Base-by-base conservation (phyloP, 768 basidiomycete species). In the Nevesoporus exiguus region DNA sequence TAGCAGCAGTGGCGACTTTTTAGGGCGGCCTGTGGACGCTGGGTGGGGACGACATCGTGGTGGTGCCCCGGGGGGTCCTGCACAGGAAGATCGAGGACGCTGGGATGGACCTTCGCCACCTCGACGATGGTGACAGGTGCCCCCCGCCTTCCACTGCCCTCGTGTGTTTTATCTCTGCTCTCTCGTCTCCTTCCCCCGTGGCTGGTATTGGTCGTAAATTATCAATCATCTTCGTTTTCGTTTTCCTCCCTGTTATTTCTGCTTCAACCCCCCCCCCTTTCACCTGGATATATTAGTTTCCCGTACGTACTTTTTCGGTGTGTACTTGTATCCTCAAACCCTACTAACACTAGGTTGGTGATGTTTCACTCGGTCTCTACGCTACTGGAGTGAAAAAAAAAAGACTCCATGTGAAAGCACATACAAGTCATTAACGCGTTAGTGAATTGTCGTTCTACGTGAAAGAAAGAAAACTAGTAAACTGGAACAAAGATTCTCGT, bases 21-120 rank as follows among this genome's bases (percentile, higher is more conserved):
- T 66, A 29, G 74, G 72, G 39, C 63, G 74, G 39, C 70, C 80
- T 33, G 70, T 78, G 17, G 85, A 87, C 60, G 63, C 65, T 19
- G 71, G 75, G 22, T 62, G 69, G 58, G 55, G 58, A 5, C 57
- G 69, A 49, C 65, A 68, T 47, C 65, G 69, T 43, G 45, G 68
- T 9, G 66, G 74, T 61, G 58, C 51, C 11, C 61, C 67, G 14
- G 50, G 60, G 8, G 57, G 60, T n/a, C 49, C 63, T 14, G 47
- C 45, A 13, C 61, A 55, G 42, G 63, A 64, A 3, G 63, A 67
- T 5, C 66, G 61, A 17, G 56, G 59, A 6, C 65, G 62, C 15
- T 66, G 67, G 67, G 67, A 69, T 10, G 57, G 55, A 5, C 58
- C 65, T n/a, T 62, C 67, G 7, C 63, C 61, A 34, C 58, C 67